phyloP scores from a whole-genome alignment of 805 yeast genomes.

The Wickerhamiella allomyrinae region DNA sequence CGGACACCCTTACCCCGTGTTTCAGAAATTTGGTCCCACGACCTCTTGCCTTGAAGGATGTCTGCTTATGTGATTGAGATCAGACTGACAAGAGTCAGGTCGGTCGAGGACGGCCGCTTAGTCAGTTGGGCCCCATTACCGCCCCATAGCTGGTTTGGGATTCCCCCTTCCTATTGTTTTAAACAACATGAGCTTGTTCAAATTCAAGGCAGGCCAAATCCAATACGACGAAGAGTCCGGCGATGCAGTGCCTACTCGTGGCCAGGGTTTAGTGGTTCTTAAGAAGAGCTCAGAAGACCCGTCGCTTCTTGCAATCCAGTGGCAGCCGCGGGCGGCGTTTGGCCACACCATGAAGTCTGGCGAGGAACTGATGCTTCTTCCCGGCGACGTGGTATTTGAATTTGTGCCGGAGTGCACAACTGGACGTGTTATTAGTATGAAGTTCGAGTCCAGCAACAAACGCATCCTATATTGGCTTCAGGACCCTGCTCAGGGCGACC shows the following conservation, averaged over 20 bases:
- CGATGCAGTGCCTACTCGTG: conserved; percentile 53
- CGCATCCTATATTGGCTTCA: conserved; percentile 57
- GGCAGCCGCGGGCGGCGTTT: conserved; percentile 49
- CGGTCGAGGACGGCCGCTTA: no score
- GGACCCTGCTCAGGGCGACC: conserved; percentile 51
- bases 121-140: no score
- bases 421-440: conserved; percentile 63
- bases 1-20: no score
- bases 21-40: no score
- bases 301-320: conserved; percentile 50
- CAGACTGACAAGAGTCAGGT: no score
- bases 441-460: conserved; percentile 50
- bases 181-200: not conserved
- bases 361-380: conserved; percentile 48
- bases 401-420: conserved; percentile 54
- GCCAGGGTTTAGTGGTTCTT: conserved; percentile 52
- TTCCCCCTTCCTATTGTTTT: not conserved
- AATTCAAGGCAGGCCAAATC: conserved; percentile 69
- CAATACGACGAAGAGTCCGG: conserved; percentile 44
- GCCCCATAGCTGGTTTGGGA: not conserved
- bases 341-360: conserved; percentile 20
- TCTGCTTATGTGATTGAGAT: no score
- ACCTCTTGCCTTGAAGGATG: no score
- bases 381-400: conserved; percentile 74
- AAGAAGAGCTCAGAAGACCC: conserved; percentile 56